Evolutionary conservation across 352 stramenopile genomes (phyloP), one percentile per base, ranked within the genome.

Genomic region (Globisporangium yorkense): DNA sequence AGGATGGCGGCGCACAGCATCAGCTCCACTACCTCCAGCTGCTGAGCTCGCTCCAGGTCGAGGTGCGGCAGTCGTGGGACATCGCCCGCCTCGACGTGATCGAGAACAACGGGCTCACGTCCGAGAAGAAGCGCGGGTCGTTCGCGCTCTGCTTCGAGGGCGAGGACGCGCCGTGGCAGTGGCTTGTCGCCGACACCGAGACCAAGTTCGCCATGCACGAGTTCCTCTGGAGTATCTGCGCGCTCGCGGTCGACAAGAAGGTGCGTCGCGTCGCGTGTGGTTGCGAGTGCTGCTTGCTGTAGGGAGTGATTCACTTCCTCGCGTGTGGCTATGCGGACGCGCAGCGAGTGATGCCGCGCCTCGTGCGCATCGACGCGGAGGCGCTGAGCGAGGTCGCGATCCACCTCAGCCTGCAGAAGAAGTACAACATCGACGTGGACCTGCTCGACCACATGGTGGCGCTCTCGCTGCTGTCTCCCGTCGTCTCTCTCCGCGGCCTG

Each of bases 141-240:
- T 89, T 89, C 44, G 63, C 75, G 20, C 58, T 89, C 1, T 74
- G 75, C 39, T 88, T 88, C 48, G 69, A 66, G 21, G 68, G 70
- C 8, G 77, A 80, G 21, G 53, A 76, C 20, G 33, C 65, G 39
- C 68, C 75, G 15, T 83, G 69, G 70, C 78, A 83, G 39, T 61
- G 80, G 80, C 61, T 88, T 18, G 66, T 89, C 37, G 77, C 85
- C n/a, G 67, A 81, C 3, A 68, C 37, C 12, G 77, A 87, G 54
- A 67, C 55, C 41, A 59, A 65, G 24, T 74, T 61, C 18, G 76
- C 78, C 35, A 86, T 91, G 78, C 68, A 83, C 33, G 81, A 91
- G 60, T 91, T 91, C 51, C 65, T 89, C 0, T 91, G 81, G 81
- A 84, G 67, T 24, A 27, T 91, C n/a, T 84, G 74, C 31, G 78